Percentiles rank a stretch among this genome's conserved stretches.
Conservation (phyloP, 163 green algal species). For the Coccomyxa subellipsoidea region DNA sequence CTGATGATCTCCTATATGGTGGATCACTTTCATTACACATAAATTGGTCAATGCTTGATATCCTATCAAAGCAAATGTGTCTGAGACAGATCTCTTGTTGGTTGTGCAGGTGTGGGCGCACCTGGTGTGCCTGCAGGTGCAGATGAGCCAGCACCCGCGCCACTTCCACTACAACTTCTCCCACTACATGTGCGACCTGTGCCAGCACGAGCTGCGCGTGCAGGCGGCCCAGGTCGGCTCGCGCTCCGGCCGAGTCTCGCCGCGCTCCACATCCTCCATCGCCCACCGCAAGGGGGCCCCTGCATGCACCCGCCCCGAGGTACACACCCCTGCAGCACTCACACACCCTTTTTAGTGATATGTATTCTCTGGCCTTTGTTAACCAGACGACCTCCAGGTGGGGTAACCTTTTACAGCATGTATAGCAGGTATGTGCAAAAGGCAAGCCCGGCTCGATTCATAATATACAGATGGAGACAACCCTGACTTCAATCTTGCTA, state of each 20-base stretch:
- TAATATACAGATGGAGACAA: too few species aligned
- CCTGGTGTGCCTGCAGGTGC: conserved; percentile 36
- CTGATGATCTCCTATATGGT: too few species aligned
- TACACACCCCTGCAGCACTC: not conserved
- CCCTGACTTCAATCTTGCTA: too few species aligned
- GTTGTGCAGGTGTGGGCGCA: conserved; percentile 46
- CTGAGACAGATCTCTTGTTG: not conserved
- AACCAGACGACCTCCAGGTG: too few species aligned
- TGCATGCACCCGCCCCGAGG: not conserved
- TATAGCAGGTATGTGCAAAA: too few species aligned
- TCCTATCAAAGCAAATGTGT: not conserved
- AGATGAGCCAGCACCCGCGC: conserved; percentile 14
- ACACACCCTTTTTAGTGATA: too few species aligned
- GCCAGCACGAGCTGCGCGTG: not conserved
- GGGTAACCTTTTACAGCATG: too few species aligned
- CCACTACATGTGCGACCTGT: conserved; percentile 6
- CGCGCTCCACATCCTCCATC: not conserved
- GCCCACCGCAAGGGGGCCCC: not conserved
- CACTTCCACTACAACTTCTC: not conserved
- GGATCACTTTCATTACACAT: too few species aligned
- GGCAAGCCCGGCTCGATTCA: too few species aligned
- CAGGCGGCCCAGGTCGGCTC: not conserved
- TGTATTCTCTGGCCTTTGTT: too few species aligned
- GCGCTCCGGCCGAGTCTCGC: not conserved
- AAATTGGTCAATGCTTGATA: not conserved